A percentile compares a stretch with the other conserved stretches of the same genome.
Evolutionary conservation across 257 asterid species (phyloP).

Genomic region (Nicotiana attenuata): DNA sequence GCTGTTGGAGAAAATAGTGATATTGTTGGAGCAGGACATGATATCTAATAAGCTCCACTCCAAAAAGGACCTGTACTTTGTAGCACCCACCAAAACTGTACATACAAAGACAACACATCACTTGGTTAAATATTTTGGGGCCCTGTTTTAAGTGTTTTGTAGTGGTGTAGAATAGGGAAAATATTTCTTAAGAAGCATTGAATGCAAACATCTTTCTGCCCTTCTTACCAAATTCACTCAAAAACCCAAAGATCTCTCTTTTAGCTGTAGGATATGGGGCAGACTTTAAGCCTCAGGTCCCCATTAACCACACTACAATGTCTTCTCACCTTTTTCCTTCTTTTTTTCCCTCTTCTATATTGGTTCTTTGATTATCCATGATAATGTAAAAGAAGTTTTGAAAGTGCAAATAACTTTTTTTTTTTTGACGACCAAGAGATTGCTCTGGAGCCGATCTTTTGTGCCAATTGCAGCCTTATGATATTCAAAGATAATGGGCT

Average conservation of each 20-base stretch:
- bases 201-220: neutral
- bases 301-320: neutral
- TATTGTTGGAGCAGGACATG: conserved; percentile 13
- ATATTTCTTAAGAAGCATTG: neutral
- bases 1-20: conserved; percentile 26
- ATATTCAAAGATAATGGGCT: too few species aligned
- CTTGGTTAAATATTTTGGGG: conserved; percentile 4
- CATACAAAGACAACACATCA: neutral
- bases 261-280: neutral
- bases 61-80: conserved; percentile 10
- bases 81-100: conserved; percentile 5
- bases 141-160: neutral
- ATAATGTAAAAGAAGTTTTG: neutral
- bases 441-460: too few species aligned
- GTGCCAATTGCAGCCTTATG: too few species aligned
- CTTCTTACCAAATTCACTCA: neutral
- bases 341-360: neutral
- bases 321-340: neutral
- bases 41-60: conserved; percentile 14
- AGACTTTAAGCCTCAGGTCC: neutral
- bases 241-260: neutral
- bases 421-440: too few species aligned
- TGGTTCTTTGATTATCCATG: neutral
- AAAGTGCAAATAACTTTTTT: neutral
- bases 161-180: neutral